A percentile compares a stretch with the other conserved stretches of the same genome.
phyloP scores from a whole-genome alignment of 768 basidiomycete genomes.

The Rhizopogon salebrosus region DNA sequence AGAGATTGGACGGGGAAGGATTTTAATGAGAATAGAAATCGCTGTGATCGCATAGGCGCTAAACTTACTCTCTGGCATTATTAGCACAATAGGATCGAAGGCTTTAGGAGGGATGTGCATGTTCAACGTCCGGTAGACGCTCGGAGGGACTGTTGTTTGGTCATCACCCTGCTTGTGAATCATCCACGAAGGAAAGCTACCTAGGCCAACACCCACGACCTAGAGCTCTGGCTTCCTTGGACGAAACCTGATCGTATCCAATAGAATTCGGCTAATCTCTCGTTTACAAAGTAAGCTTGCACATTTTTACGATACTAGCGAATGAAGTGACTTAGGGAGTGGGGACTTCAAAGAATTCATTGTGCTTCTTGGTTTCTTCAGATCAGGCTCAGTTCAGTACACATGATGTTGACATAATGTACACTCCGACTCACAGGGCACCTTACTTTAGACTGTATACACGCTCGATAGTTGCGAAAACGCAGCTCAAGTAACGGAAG shows the following conservation, averaged over 20 bases:
- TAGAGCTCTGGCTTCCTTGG: neutral
- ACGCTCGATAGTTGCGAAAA: conserved; percentile 59
- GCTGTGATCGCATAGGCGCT: conserved; percentile 53
- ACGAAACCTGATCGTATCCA: neutral
- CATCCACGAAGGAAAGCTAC: conserved; percentile 41
- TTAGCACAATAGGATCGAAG: conserved; percentile 55
- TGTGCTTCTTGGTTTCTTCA: conserved; percentile 47
- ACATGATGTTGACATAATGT: neutral
- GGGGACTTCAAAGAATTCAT: conserved; percentile 45
- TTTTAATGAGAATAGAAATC: conserved; percentile 43
- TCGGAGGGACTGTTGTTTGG: conserved; percentile 54
- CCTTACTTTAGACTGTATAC: conserved; percentile 41
- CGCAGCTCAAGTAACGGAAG: conserved; percentile 56
- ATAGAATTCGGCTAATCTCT: conserved; percentile 41
- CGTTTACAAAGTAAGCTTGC: conserved; percentile 43
- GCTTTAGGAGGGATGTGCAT: conserved; percentile 51
- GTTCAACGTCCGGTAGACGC: conserved; percentile 58
- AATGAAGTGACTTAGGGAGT: conserved; percentile 42
- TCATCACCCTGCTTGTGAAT: conserved; percentile 50
- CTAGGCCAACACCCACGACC: too few relatives aligned
- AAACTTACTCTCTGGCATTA: conserved; percentile 47
- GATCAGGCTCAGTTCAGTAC: conserved; percentile 11
- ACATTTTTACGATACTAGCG: neutral
- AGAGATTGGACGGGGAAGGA: conserved; percentile 42
- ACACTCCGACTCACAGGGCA: neutral